Percentiles rank a stretch among this genome's conserved stretches.
Conservation (phyloP, 2,329 filamentous ascomycete species). For the Verticillium nonalfalfae region DNA sequence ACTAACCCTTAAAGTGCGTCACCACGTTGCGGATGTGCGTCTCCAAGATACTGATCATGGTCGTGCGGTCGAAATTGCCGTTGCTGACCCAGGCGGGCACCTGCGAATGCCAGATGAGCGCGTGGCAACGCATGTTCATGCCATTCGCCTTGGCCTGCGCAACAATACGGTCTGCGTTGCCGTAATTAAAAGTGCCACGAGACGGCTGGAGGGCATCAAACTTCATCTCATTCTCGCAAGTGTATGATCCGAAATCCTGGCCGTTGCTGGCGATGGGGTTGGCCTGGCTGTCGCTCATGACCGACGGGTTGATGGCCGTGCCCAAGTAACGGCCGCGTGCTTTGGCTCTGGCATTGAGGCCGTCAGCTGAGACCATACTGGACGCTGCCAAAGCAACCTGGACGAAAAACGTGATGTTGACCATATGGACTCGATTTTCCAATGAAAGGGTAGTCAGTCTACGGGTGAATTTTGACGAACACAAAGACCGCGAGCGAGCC, state of each 20-base stretch:
- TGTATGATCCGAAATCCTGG: slow-evolving; percentile 18
- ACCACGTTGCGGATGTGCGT: slow-evolving; percentile 55
- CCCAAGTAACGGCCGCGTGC: not conserved
- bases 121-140: slow-evolving; percentile 59
- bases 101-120: slow-evolving; percentile 59
- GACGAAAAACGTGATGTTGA: not conserved
- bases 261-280: not conserved
- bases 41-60: slow-evolving; percentile 49
- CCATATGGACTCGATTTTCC: not conserved
- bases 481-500: too few species aligned
- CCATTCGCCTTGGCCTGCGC: slow-evolving; percentile 49
- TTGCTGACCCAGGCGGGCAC: slow-evolving; percentile 52
- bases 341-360: not conserved
- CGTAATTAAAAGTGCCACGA: slow-evolving; percentile 48
- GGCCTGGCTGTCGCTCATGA: not conserved
- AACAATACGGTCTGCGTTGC: slow-evolving; percentile 51
- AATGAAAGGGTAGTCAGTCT: too few species aligned
- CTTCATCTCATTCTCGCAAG: slow-evolving; percentile 62
- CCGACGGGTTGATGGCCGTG: not conserved
- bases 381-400: not conserved
- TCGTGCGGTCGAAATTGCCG: slow-evolving; percentile 39
- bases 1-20: slow-evolving; percentile 51
- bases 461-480: too few species aligned
- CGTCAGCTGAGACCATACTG: not conserved
- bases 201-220: slow-evolving; percentile 52